Conservation (phyloP, 2,329 filamentous ascomycete species). For the Aspergillus unguis region DNA sequence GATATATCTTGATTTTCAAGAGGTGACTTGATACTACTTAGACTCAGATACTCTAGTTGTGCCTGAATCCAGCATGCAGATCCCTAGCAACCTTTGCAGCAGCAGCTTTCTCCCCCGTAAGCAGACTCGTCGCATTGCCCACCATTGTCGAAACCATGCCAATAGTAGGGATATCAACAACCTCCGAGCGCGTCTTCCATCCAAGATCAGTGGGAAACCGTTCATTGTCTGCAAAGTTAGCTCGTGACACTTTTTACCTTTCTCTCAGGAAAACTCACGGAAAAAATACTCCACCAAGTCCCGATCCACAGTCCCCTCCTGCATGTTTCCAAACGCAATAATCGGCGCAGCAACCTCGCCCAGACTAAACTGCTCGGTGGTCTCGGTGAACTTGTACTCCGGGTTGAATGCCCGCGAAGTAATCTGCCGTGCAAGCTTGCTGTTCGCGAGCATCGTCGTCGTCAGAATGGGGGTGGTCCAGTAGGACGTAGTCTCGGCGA, state of each 20-base stretch:
- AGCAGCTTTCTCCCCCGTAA: too few species aligned
- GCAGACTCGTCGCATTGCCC: too few species aligned
- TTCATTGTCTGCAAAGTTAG: neutral
- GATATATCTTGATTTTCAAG: too few species aligned
- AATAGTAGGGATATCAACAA: neutral
- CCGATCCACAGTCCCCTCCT: conserved; percentile 39
- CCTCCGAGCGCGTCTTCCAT: neutral
- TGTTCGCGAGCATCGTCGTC: conserved; percentile 45
- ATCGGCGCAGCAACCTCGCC: conserved; percentile 53
- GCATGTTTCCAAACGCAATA: conserved; percentile 49
- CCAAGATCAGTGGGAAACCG: neutral
- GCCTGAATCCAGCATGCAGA: too few species aligned
- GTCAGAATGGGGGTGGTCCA: conserved; percentile 47
- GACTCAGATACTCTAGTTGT: too few species aligned
- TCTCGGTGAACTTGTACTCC: conserved; percentile 45
- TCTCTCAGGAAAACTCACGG: conserved; percentile 16
- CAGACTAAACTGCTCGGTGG: conserved; percentile 46
- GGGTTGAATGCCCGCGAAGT: conserved; percentile 49
- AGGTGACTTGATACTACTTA: too few species aligned
- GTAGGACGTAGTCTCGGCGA: conserved; percentile 40
- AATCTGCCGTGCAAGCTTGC: conserved; percentile 46
- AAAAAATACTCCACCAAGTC: conserved; percentile 22
- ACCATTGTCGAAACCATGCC: too few species aligned
- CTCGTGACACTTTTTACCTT: too few species aligned
- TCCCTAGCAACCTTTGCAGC: too few species aligned